These are phyloP conservation scores for Metschnikowia borealis DNA, from an alignment of 805 yeast genomes.

Conservation along the genomic window DNA sequence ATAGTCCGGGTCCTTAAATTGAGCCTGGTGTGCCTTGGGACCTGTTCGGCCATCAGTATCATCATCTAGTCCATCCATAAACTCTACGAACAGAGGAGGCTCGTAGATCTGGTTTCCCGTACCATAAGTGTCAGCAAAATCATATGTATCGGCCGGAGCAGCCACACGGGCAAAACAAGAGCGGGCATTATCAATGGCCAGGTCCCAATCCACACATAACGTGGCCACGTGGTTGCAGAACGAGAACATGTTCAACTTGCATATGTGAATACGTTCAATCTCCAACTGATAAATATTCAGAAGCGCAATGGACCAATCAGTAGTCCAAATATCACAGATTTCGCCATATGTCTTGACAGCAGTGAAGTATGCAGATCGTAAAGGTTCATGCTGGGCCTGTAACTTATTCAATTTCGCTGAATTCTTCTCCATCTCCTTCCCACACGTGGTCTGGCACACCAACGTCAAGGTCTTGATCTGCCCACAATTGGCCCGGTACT, in stretches of 20 bases:
- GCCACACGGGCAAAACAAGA: slow-evolving; percentile 64
- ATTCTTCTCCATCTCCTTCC: slow-evolving; percentile 63
- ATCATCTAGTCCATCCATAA: slow-evolving; percentile 34
- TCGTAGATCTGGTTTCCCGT: slow-evolving; percentile 62
- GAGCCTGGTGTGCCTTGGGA: slow-evolving; percentile 21
- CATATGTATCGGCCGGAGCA: slow-evolving; percentile 52
- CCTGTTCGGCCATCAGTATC: slow-evolving; percentile 8
- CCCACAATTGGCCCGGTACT: slow-evolving; percentile 55
- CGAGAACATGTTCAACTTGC: slow-evolving; percentile 73
- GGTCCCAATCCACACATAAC: slow-evolving; percentile 75
- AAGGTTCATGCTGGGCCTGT: slow-evolving; percentile 36
- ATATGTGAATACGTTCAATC: slow-evolving; percentile 63
- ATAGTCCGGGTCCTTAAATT: slow-evolving; percentile 33
- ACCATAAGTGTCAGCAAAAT: slow-evolving; percentile 50
- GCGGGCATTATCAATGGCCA: slow-evolving; percentile 68
- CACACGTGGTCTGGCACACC: slow-evolving; percentile 64
- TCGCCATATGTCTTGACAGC: slow-evolving; percentile 52
- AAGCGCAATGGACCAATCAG: slow-evolving; percentile 68
- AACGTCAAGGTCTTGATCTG: slow-evolving; percentile 58
- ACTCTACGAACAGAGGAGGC: slow-evolving; percentile 65
- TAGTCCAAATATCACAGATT: slow-evolving; percentile 57
- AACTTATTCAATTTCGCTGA: slow-evolving; percentile 52
- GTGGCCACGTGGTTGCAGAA: slow-evolving; percentile 72
- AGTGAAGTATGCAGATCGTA: slow-evolving; percentile 55
- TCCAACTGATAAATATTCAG: slow-evolving; percentile 65